A percentile compares a stretch with the other conserved stretches of the same genome.
These are phyloP conservation scores for Cryptococcus sp. DNA, from an alignment of 1,284 basidiomycete genomes.

Conservation along the genomic window DNA sequence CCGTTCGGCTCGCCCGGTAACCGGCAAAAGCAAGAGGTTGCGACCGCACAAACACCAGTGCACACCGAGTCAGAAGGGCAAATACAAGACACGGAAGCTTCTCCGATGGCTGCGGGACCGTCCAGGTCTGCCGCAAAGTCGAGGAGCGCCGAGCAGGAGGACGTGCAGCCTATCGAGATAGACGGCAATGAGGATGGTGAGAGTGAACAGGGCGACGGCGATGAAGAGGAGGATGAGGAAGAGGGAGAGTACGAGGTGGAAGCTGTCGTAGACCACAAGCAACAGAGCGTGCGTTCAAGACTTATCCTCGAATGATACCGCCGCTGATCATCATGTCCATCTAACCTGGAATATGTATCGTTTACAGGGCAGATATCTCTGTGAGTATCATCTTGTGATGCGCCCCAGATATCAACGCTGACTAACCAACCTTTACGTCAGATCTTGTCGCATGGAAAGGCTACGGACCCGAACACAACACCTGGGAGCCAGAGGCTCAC, in stretches of 20 bases:
- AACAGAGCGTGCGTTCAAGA: slow-evolving; percentile 7
- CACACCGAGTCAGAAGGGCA: background rate
- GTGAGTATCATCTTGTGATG: background rate
- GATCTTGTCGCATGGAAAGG: slow-evolving; percentile 53
- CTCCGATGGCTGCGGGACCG: slow-evolving; percentile 3
- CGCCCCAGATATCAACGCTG: background rate
- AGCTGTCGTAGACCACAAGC: slow-evolving; percentile 14
- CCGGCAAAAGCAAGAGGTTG: background rate
- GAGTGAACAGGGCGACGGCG: slow-evolving; percentile 9
- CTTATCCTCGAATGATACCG: no score
- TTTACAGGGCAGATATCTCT: slow-evolving; percentile 2
- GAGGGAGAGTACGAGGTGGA: slow-evolving; percentile 25
- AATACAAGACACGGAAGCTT: background rate
- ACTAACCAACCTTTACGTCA: slow-evolving; percentile 4
- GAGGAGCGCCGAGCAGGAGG: slow-evolving; percentile 1
- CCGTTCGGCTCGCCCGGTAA: slow-evolving; percentile 11
- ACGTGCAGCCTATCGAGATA: slow-evolving; percentile 8
- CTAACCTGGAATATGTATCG: no score
- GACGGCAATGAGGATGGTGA: slow-evolving; percentile 5
- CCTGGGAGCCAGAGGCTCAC: slow-evolving; percentile 50
- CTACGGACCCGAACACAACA: slow-evolving; percentile 51
- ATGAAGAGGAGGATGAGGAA: slow-evolving; percentile 16
- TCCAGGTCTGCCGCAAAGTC: slow-evolving; percentile 5
- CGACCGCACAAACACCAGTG: background rate
- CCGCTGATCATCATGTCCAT: no score